These are phyloP conservation scores for Mediolabrus comicus DNA, from an alignment of 108 stramenopile species.

Conservation along the genomic window DNA sequence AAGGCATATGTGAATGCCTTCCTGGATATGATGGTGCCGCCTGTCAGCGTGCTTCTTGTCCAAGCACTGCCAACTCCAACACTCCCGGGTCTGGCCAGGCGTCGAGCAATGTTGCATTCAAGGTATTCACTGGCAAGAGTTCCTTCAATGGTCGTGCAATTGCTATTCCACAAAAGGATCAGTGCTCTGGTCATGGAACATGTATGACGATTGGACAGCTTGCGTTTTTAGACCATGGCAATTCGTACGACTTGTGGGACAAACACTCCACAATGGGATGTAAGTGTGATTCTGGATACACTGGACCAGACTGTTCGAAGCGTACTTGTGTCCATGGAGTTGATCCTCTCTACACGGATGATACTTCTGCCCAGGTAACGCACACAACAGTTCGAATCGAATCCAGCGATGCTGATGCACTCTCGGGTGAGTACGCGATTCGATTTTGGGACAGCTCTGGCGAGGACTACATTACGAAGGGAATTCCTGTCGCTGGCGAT, in stretches of 20 bases:
- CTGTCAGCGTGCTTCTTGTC: conserved; percentile 79
- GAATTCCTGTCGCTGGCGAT: conserved; percentile 38
- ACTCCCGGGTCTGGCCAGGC: conserved; percentile 33
- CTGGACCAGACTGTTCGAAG: conserved; percentile 58
- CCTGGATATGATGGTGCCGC: conserved; percentile 81
- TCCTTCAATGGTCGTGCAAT: conserved; percentile 38
- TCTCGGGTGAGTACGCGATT: conserved; percentile 59
- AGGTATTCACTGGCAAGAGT: conserved; percentile 38
- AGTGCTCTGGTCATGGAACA: conserved; percentile 72
- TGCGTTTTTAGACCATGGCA: conserved; percentile 61
- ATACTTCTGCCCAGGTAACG: conserved; percentile 54
- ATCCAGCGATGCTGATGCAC: conserved; percentile 30
- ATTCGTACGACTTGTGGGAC: conserved; percentile 74
- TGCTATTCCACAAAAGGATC: conserved; percentile 13
- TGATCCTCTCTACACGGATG: conserved; percentile 74
- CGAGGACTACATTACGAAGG: conserved; percentile 66
- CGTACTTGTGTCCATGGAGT: conserved; percentile 62
- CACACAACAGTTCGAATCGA: conserved; percentile 52
- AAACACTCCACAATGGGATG: conserved; percentile 66
- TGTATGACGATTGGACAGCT: conserved; percentile 66
- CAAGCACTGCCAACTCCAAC: conserved; percentile 46
- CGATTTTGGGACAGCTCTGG: conserved; percentile 68
- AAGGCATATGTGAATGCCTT: conserved; percentile 81
- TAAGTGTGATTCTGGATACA: conserved; percentile 72
- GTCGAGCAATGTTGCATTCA: conserved; percentile 31